phyloP scores from a whole-genome alignment of 2,329 filamentous ascomycete genomes.

The Trichoderma koningii region DNA sequence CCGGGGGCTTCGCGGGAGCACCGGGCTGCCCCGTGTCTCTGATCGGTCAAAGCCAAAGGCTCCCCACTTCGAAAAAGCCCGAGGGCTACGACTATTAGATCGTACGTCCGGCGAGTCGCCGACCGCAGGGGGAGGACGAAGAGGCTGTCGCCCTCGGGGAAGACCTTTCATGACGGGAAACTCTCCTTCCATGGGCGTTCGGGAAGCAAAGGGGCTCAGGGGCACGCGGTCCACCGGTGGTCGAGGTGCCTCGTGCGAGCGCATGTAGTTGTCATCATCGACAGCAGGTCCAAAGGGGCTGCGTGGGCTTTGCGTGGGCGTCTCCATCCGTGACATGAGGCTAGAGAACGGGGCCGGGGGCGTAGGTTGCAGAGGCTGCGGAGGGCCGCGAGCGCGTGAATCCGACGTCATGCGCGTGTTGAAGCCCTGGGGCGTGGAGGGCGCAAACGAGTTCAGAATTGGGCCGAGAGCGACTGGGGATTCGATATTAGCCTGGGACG shows the following conservation, averaged over 20 bases:
- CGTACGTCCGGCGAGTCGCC: conserved; percentile 18
- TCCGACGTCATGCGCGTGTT: conserved; percentile 35
- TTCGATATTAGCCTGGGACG: conserved; percentile 2
- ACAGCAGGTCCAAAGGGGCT: conserved; percentile 34
- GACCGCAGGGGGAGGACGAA: conserved; percentile 24
- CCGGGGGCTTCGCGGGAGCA: conserved; percentile 41
- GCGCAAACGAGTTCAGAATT: conserved; percentile 30
- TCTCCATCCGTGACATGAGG: conserved; percentile 28
- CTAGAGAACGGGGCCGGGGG: conserved; percentile 30
- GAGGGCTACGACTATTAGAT: not conserved
- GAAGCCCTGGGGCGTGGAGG: conserved; percentile 34
- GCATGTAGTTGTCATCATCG: conserved; percentile 25
- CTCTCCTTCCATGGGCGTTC: conserved; percentile 37
- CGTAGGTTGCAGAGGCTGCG: conserved; percentile 31
- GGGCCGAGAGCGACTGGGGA: not conserved
- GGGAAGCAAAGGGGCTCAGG: conserved; percentile 36
- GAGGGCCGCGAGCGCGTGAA: conserved; percentile 30
- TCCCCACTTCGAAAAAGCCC: conserved; percentile 26
- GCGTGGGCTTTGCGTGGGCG: conserved; percentile 25
- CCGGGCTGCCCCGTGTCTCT: conserved; percentile 39
- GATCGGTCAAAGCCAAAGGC: conserved; percentile 34
- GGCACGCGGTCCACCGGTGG: conserved; percentile 27
- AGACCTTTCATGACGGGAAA: conserved; percentile 42
- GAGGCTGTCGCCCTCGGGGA: conserved; percentile 40
- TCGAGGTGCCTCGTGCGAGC: conserved; percentile 24